A percentile compares a stretch with the other conserved stretches of the same genome.
These are phyloP conservation scores for Trichoderma gracile DNA, from an alignment of 2,329 filamentous ascomycete genomes.

Conservation along the genomic window DNA sequence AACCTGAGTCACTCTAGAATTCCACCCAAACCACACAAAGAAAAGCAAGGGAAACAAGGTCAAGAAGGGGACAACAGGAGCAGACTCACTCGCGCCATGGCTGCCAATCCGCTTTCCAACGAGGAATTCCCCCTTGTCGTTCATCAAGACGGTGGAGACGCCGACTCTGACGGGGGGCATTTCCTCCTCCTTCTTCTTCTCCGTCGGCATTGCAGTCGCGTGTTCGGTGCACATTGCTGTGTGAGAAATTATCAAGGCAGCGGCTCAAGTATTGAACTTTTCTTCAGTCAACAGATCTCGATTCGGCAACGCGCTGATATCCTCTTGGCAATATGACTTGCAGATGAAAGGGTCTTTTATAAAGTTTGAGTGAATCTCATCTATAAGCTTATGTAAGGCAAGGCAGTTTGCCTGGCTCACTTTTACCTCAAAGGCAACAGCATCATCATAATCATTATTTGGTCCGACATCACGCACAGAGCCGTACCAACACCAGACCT, in stretches of 20 bases:
- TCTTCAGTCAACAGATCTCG: too few relatives aligned
- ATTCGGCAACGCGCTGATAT: too few relatives aligned
- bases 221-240: too few relatives aligned
- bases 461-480: background rate
- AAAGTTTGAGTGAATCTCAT: background rate
- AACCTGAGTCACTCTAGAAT: background rate
- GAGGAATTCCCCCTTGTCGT: conserved; percentile 47
- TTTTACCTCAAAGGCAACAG: background rate
- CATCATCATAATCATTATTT: background rate
- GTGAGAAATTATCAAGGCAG: too few relatives aligned
- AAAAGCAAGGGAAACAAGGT: too few relatives aligned
- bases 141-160: conserved; percentile 49
- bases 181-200: background rate
- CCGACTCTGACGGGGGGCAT: conserved; percentile 43
- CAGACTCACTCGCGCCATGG: conserved; percentile 49
- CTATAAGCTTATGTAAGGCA: background rate
- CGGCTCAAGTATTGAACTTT: too few relatives aligned
- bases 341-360: background rate
- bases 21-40: background rate
- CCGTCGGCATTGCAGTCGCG: too few relatives aligned
- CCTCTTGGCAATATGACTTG: too few relatives aligned
- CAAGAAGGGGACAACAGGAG: background rate
- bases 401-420: background rate
- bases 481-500: too few relatives aligned
- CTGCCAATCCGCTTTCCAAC: conserved; percentile 51